phyloP scores from a whole-genome alignment of 2,329 filamentous ascomycete genomes.

The Nannizziopsis barbatae region DNA sequence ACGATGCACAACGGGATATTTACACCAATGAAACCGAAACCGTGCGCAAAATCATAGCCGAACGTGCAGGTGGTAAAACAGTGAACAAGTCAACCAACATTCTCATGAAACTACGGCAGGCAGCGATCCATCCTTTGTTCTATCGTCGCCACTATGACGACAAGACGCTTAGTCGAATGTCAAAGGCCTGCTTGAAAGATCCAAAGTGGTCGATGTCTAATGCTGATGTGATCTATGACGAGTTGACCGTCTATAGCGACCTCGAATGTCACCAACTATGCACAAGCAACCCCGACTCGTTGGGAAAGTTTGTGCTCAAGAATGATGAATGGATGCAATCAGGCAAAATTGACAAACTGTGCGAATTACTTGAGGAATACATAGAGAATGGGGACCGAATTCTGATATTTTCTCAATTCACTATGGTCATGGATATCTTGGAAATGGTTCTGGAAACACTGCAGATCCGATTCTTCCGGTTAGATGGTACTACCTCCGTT shows the following conservation, averaged over 20 bases:
- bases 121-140: slow-evolving; percentile 80
- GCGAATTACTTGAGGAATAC: slow-evolving; percentile 62
- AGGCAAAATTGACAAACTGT: slow-evolving; percentile 75
- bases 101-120: slow-evolving; percentile 85
- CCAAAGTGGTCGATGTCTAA: slow-evolving; percentile 44
- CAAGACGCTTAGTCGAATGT: slow-evolving; percentile 63
- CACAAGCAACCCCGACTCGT: slow-evolving; percentile 39
- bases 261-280: slow-evolving; percentile 52
- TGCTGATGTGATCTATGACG: slow-evolving; percentile 43
- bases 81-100: slow-evolving; percentile 50
- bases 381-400: slow-evolving; percentile 72
- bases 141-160: slow-evolving; percentile 74
- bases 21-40: slow-evolving; percentile 60
- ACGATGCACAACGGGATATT: slow-evolving; percentile 56
- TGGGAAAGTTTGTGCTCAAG: slow-evolving; percentile 48
- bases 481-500: slow-evolving; percentile 76
- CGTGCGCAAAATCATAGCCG: slow-evolving; percentile 49
- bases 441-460: slow-evolving; percentile 66
- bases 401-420: slow-evolving; percentile 88
- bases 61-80: slow-evolving; percentile 46
- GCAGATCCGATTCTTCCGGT: slow-evolving; percentile 65
- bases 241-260: slow-evolving; percentile 47
- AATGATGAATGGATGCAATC: slow-evolving; percentile 57
- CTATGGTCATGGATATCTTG: slow-evolving; percentile 80
- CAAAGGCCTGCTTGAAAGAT: slow-evolving; percentile 61